Evolutionary conservation across 2,329 filamentous ascomycete species (phyloP).

Genomic region (Eutypella sp.): DNA sequence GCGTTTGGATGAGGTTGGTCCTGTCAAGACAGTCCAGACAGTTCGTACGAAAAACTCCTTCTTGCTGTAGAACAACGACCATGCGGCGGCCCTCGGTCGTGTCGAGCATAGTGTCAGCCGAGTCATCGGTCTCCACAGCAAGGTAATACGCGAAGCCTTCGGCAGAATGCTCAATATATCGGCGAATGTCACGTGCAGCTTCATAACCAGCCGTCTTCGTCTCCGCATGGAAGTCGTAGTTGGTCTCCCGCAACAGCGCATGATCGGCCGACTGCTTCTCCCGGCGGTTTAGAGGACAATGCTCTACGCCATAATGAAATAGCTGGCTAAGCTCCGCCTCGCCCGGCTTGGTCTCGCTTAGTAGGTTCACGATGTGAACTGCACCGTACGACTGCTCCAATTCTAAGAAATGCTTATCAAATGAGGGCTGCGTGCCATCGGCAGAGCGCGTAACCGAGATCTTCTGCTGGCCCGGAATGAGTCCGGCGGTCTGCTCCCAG

Average conservation of each 20-base stretch:
- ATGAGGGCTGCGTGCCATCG: conserved; percentile 89
- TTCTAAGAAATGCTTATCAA: conserved; percentile 91
- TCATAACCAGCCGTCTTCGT: conserved; percentile 87
- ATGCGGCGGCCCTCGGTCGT: conserved; percentile 37
- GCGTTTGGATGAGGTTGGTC: conserved; percentile 92
- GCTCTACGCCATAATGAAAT: conserved; percentile 71
- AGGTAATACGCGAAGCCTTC: conserved; percentile 92
- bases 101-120: conserved; percentile 31
- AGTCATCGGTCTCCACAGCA: conserved; percentile 64
- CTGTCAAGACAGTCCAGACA: conserved; percentile 94
- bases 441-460: conserved; percentile 83
- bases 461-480: conserved; percentile 90
- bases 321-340: conserved; percentile 78
- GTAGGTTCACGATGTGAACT: conserved; percentile 85
- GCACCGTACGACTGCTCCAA: conserved; percentile 83
- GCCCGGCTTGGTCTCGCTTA: conserved; percentile 83
- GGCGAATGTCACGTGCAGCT: conserved; percentile 77
- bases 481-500: conserved; percentile 88
- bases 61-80: conserved; percentile 79
- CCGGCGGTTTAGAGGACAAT: conserved; percentile 64
- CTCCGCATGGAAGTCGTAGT: conserved; percentile 96
- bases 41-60: conserved; percentile 93
- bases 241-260: conserved; percentile 71
- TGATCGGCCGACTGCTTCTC: conserved; percentile 60
- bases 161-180: conserved; percentile 71